Conservation (phyloP, 805 yeast genomes). For the Saccharomycopsis capsularis region DNA sequence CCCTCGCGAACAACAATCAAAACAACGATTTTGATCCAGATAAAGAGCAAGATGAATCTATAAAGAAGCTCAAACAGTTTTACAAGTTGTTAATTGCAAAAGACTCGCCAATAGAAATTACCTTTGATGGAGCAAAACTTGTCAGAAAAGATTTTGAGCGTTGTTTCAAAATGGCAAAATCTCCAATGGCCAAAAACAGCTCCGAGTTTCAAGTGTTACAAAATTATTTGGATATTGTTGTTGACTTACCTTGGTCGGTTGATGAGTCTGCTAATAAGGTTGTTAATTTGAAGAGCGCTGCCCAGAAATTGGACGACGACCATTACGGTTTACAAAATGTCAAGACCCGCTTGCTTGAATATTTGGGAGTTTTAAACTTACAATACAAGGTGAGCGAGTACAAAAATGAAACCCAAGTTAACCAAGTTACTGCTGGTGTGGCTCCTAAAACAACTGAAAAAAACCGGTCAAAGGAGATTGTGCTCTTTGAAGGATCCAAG, state of each 20-base stretch:
- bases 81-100: constrained; percentile 18
- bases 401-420: not conserved
- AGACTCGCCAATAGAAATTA: constrained; percentile 27
- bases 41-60: constrained; percentile 41
- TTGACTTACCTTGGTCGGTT: constrained; percentile 60
- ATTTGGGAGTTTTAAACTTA: constrained; percentile 69
- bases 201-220: constrained; percentile 59
- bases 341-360: constrained; percentile 69
- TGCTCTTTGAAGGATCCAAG: not conserved
- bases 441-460: not conserved
- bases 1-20: constrained; percentile 10
- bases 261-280: constrained; percentile 29
- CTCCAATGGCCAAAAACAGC: constrained; percentile 37
- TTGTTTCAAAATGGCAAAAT: constrained; percentile 38
- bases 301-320: constrained; percentile 57
- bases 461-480: not conserved
- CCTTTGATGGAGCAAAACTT: constrained; percentile 37
- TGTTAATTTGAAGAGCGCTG: constrained; percentile 45
- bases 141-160: constrained; percentile 47
- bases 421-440: not conserved
- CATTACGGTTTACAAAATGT: constrained; percentile 72
- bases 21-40: constrained; percentile 26
- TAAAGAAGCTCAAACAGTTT: constrained; percentile 29
- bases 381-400: constrained; percentile 25
- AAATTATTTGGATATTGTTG: constrained; percentile 56